Evolutionary conservation across 495 filamentous ascomycete species (phyloP).

Genomic region (Xylaria acuta): DNA sequence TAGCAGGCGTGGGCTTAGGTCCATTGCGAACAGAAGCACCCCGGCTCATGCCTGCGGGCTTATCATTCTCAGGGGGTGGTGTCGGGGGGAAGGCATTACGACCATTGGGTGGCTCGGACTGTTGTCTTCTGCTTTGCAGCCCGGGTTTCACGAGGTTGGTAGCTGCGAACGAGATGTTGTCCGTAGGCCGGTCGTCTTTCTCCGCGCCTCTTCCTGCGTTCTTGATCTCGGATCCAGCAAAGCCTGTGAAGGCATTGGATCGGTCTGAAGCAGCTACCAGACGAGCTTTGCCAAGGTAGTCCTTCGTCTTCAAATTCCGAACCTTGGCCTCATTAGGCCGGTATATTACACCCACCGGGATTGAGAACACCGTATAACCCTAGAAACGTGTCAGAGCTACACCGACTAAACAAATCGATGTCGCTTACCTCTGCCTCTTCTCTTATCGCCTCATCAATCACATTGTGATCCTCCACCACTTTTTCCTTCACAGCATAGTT

Average conservation of each 20-base stretch:
- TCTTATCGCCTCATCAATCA: conserved; percentile 94
- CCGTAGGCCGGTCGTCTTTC: conserved; percentile 75
- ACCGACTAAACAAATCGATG: neutral
- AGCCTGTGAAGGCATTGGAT: conserved; percentile 76
- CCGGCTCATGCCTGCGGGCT: conserved; percentile 53
- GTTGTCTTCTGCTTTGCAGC: conserved; percentile 77
- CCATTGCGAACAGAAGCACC: conserved; percentile 63
- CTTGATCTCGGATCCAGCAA: conserved; percentile 76
- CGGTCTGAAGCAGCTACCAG: conserved; percentile 91
- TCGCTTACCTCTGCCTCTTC: conserved; percentile 85
- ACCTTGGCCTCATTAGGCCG: conserved; percentile 97
- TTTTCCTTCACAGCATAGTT: conserved; percentile 95
- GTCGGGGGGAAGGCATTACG: conserved; percentile 95
- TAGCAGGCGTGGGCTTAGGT: conserved; percentile 57
- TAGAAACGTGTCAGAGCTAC: conserved; percentile 45
- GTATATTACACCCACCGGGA: conserved; percentile 94
- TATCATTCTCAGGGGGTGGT: conserved; percentile 87
- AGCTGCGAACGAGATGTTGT: conserved; percentile 87
- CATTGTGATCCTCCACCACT: conserved; percentile 90
- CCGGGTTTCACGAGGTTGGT: conserved; percentile 89
- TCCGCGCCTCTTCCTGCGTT: conserved; percentile 48
- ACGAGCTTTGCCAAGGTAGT: conserved; percentile 93
- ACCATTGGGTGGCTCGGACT: conserved; percentile 78
- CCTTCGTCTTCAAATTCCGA: conserved; percentile 94
- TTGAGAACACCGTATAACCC: conserved; percentile 99